Percentiles rank a stretch among this genome's conserved stretches.
Conservation (phyloP, 1,284 basidiomycete species). For the Singerocomus rubriflavus region DNA sequence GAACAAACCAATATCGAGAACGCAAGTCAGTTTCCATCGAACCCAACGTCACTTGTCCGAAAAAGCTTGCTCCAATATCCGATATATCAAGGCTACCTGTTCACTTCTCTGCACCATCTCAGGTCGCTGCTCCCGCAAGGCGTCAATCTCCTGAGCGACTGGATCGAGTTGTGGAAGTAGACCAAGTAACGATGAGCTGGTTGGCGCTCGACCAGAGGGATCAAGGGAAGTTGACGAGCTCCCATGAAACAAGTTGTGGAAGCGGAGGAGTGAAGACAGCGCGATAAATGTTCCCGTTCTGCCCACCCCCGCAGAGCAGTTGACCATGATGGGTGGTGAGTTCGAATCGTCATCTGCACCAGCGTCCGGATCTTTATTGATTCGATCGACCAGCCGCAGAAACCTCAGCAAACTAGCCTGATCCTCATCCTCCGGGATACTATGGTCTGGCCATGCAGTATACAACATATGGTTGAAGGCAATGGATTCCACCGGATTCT, state of each 20-base stretch:
- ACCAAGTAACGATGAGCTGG: slow-evolving; percentile 51
- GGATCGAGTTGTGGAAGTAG: slow-evolving; percentile 52
- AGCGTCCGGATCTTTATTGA: slow-evolving; percentile 47
- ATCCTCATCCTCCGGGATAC: slow-evolving; percentile 61
- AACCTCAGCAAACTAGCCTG: slow-evolving; percentile 59
- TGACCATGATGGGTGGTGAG: slow-evolving; percentile 77
- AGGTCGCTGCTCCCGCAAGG: slow-evolving; percentile 73
- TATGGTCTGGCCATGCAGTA: slow-evolving; percentile 80
- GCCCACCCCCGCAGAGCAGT: slow-evolving; percentile 88
- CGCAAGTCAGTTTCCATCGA: not conserved
- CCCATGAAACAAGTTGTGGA: slow-evolving; percentile 45
- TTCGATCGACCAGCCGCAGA: slow-evolving; percentile 54
- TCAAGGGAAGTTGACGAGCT: slow-evolving; percentile 22
- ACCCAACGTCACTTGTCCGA: slow-evolving; percentile 7
- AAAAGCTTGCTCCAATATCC: slow-evolving; percentile 48
- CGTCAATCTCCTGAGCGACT: slow-evolving; percentile 73
- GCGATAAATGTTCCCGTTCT: slow-evolving; percentile 88
- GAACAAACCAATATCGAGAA: not conserved
- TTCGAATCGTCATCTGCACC: slow-evolving; percentile 41
- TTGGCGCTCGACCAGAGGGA: slow-evolving; percentile 20
- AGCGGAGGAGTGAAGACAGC: slow-evolving; percentile 67
- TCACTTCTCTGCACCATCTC: slow-evolving; percentile 77
- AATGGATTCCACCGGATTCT: slow-evolving; percentile 34
- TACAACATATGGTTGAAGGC: slow-evolving; percentile 73
- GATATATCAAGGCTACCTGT: slow-evolving; percentile 68